A percentile compares a stretch with the other conserved stretches of the same genome.
These are phyloP conservation scores for Pisolithus albus DNA, from an alignment of 768 basidiomycete species.

Conservation along the genomic window DNA sequence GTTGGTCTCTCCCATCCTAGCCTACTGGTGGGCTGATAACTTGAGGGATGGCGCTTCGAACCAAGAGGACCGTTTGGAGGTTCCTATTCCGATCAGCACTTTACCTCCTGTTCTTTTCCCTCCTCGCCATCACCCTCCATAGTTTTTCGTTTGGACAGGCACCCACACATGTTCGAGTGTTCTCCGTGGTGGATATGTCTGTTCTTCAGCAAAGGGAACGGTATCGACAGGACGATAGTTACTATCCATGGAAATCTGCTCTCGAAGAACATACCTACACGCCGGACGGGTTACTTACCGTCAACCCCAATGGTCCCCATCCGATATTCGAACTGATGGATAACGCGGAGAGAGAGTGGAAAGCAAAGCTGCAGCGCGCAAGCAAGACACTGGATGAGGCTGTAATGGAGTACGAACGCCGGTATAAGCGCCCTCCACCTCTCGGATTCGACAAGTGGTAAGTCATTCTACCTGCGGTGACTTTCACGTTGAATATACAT, in stretches of 20 bases:
- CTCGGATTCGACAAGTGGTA: conserved; percentile 40
- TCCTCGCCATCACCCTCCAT: too few relatives aligned
- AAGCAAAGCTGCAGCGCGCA: conserved; percentile 24
- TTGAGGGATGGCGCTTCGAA: too few relatives aligned
- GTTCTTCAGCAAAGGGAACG: not conserved
- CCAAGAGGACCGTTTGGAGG: too few relatives aligned
- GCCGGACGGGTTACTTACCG: conserved; percentile 27
- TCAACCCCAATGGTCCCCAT: conserved; percentile 32
- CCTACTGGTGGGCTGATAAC: too few relatives aligned
- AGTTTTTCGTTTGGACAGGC: too few relatives aligned
- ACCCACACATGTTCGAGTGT: not conserved
- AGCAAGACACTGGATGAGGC: conserved; percentile 34
- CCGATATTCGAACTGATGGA: conserved; percentile 39
- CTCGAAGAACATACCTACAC: conserved; percentile 17
- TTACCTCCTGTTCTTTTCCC: too few relatives aligned
- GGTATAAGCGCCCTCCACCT: conserved; percentile 32
- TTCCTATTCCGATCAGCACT: too few relatives aligned
- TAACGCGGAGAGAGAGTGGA: conserved; percentile 33
- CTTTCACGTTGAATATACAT: too few relatives aligned
- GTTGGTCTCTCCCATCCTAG: too few relatives aligned
- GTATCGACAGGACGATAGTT: not conserved
- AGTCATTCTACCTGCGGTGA: not conserved
- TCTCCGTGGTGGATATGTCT: not conserved
- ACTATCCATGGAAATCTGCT: not conserved
- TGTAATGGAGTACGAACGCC: conserved; percentile 31